phyloP scores from a whole-genome alignment of 2,329 filamentous ascomycete species.

The Colletotrichum viniferum region DNA sequence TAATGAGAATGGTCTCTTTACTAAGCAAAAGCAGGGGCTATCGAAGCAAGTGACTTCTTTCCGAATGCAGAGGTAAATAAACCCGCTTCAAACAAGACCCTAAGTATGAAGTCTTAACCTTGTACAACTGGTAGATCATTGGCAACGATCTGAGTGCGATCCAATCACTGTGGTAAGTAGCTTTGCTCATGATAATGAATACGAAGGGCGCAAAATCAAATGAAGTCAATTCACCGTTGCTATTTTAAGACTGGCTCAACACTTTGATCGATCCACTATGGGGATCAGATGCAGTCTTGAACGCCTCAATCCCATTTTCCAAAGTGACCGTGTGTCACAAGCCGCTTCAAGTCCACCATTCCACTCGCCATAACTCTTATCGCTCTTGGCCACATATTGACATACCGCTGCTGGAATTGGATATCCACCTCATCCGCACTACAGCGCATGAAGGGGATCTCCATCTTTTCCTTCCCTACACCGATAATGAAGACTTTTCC shows the following conservation, averaged over 20 bases:
- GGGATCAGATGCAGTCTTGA: not conserved
- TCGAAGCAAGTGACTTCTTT: constrained; percentile 39
- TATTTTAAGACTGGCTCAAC: not conserved
- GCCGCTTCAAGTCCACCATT: not conserved
- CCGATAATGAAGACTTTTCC: not conserved
- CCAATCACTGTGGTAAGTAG: constrained; percentile 29
- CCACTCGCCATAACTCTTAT: not conserved
- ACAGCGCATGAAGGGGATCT: not conserved
- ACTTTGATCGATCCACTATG: not conserved
- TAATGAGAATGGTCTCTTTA: too few species aligned
- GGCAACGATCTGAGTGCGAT: constrained; percentile 35
- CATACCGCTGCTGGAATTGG: not conserved
- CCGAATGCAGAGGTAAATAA: constrained; percentile 28
- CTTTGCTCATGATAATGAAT: not conserved
- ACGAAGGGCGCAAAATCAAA: not conserved
- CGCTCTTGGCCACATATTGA: not conserved
- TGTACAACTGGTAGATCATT: constrained; percentile 23
- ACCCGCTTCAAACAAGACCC: not conserved
- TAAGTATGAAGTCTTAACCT: constrained; percentile 43
- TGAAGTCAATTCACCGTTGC: not conserved
- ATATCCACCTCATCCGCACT: not conserved
- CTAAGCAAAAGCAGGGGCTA: constrained; percentile 30
- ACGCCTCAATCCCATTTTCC: not conserved
- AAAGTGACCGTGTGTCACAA: not conserved
- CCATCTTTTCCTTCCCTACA: not conserved